These are phyloP conservation scores for Dendryphion nanum DNA, from an alignment of 2,329 filamentous ascomycete genomes.

Conservation along the genomic window DNA sequence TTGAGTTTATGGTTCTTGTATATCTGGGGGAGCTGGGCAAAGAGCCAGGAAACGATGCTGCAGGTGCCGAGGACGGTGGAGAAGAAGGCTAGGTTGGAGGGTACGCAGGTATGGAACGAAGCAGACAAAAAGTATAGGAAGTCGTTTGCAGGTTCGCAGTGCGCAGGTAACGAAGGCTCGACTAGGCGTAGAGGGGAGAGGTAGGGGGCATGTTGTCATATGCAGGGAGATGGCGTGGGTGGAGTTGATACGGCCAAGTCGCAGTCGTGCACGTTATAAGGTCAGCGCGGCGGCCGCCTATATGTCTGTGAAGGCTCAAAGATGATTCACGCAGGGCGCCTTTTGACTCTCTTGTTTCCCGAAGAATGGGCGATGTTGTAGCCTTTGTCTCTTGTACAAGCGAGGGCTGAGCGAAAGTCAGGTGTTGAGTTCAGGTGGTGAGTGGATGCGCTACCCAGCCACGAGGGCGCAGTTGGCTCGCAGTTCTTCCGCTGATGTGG, in stretches of 20 bases:
- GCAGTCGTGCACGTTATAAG: slow-evolving; percentile 1
- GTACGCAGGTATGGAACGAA: slow-evolving; percentile 61
- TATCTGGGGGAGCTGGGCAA: slow-evolving; percentile 68
- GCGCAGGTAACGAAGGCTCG: slow-evolving; percentile 50
- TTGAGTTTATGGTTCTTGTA: slow-evolving; percentile 65
- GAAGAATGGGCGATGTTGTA: background rate
- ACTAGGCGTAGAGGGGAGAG: slow-evolving; percentile 30
- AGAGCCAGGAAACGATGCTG: slow-evolving; percentile 67
- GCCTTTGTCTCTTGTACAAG: background rate
- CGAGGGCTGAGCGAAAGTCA: slow-evolving; percentile 16
- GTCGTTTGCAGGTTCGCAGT: slow-evolving; percentile 60
- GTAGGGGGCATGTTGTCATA: slow-evolving; percentile 38
- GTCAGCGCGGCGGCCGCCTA: slow-evolving; percentile 3
- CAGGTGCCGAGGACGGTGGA: slow-evolving; percentile 60
- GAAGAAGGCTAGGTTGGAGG: slow-evolving; percentile 61
- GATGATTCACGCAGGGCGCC: background rate
- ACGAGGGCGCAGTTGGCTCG: slow-evolving; percentile 25
- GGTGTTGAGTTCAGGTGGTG: slow-evolving; percentile 22
- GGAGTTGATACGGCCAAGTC: background rate
- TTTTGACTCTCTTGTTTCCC: background rate
- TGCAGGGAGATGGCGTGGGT: slow-evolving; percentile 11
- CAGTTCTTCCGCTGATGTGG: too few species aligned
- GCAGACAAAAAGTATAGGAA: slow-evolving; percentile 59
- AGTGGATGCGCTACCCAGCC: slow-evolving; percentile 16
- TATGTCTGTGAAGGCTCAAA: slow-evolving; percentile 3